These are phyloP conservation scores for Colletotrichum shisoi DNA, from an alignment of 2,329 filamentous ascomycete genomes.

Conservation along the genomic window DNA sequence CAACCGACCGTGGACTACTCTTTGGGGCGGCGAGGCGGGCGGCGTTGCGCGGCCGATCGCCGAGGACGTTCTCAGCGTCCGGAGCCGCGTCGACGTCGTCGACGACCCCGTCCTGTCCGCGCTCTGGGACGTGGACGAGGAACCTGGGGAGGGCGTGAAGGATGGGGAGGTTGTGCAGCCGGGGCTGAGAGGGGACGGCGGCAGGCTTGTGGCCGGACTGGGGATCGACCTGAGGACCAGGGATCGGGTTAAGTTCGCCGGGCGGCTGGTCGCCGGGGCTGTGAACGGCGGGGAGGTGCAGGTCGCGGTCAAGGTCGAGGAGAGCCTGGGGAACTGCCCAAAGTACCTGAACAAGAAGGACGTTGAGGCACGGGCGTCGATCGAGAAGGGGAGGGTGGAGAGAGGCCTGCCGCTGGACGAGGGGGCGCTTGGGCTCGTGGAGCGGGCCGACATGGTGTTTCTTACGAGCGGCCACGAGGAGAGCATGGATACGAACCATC, in stretches of 20 bases:
- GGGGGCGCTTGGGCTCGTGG: constrained; percentile 66
- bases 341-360: constrained; percentile 84
- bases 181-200: constrained; percentile 48
- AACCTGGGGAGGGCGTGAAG: constrained; percentile 47
- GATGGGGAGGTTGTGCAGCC: constrained; percentile 50
- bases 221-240: constrained; percentile 72
- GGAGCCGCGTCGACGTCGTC: constrained; percentile 64
- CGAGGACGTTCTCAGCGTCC: constrained; percentile 69
- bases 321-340: constrained; percentile 82
- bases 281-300: constrained; percentile 56
- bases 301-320: constrained; percentile 73
- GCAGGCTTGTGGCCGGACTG: constrained; percentile 58
- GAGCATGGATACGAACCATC: constrained; percentile 85
- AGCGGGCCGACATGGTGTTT: constrained; percentile 78
- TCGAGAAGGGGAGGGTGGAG: constrained; percentile 40
- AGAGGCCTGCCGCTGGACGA: constrained; percentile 55
- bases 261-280: constrained; percentile 71
- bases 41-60: constrained; percentile 69
- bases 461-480: constrained; percentile 70
- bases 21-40: constrained; percentile 78
- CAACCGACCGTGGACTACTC: constrained; percentile 75
- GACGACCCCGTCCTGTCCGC: constrained; percentile 75
- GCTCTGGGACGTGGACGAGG: constrained; percentile 61
- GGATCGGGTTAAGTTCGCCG: constrained; percentile 77
- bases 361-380: constrained; percentile 52